Evolutionary conservation across 192 early-diverging fungal species (phyloP), one percentile per base, ranked within the genome.

Genomic region (Umbelopsis isabellina): DNA sequence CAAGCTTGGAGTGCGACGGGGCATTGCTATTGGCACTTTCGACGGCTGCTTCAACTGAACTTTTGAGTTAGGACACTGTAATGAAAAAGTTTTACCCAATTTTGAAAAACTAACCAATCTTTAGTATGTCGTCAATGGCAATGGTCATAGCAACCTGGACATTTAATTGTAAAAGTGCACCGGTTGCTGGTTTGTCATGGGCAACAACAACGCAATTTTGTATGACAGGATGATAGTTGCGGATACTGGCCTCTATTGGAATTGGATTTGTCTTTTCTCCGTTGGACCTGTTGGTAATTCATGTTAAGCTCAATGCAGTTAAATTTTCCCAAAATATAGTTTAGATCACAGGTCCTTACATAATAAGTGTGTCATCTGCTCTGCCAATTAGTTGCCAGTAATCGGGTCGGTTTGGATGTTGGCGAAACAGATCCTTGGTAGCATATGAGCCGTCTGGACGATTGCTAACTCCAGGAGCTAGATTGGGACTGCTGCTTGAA

Each of bases 261-360:
- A 74, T 13, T n/a, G 77, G 77, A 20, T 71, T 74, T 4, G 77
- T 79, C 35, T 79, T 79, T 65, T 79, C 77, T n/a, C 77, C 77
- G 35, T 79, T 79, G 30, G 49, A 52, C 55, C 69, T 75, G 20
- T 20, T 15, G 3, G 51, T 23, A 18, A 18, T 16, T 18, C 35
- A 18, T 15, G 41, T 37, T n/a, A 20, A 70, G 4, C 18, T 18
- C 15, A 61, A 30, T 1, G 23, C 18, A 2, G 18, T 48, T 8
- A 18, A 30, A 30, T 30, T 30, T 30, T 30, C 27, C 27, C 27
- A 30, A 30, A 1, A 30, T 30, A 30, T 30, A n/a, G 27, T 30
- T 30, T 30, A 30, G 27, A 30, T 8, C 15, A 66, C 20, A 10
- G 12, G 49, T 21, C 5, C 49, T 69, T 70, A 70, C 69, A 70